These are phyloP conservation scores for Lentinula lateritia DNA, from an alignment of 768 basidiomycete species.

Conservation along the genomic window DNA sequence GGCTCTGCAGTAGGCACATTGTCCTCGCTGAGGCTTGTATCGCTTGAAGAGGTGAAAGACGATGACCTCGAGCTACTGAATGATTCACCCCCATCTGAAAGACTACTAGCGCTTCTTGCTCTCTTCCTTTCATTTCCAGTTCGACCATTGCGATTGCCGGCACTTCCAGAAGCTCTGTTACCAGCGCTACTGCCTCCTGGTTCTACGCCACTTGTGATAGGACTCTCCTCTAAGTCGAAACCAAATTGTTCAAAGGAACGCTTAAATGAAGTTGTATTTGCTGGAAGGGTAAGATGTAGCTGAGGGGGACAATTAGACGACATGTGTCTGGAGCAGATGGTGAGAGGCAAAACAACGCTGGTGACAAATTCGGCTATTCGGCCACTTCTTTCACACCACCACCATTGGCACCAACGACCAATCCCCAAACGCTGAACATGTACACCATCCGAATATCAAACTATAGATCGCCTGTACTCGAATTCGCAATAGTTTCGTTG, in stretches of 20 bases:
- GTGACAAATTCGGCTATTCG: neutral
- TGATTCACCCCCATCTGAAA: conserved; percentile 33
- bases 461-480: too few species aligned
- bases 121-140: conserved; percentile 49
- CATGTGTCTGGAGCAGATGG: conserved; percentile 20
- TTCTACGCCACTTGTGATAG: conserved; percentile 19
- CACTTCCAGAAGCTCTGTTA: conserved; percentile 13
- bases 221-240: conserved; percentile 45
- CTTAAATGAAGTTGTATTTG: conserved; percentile 50
- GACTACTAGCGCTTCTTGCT: conserved; percentile 48
- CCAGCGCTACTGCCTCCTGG: conserved; percentile 23
- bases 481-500: too few species aligned
- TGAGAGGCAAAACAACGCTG: neutral
- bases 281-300: conserved; percentile 46
- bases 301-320: conserved; percentile 42
- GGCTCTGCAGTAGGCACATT: conserved; percentile 8
- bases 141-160: conserved; percentile 9
- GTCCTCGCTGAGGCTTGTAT: conserved; percentile 13
- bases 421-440: too few species aligned
- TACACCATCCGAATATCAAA: too few species aligned
- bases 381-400: neutral
- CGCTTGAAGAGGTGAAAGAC: conserved; percentile 25
- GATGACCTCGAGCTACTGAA: conserved; percentile 30
- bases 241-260: conserved; percentile 55
- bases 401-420: too few species aligned